Evolutionary conservation across 192 early-diverging fungal species (phyloP), one percentile per base, ranked within the genome.

Genomic region (Spinellus fusiger): DNA sequence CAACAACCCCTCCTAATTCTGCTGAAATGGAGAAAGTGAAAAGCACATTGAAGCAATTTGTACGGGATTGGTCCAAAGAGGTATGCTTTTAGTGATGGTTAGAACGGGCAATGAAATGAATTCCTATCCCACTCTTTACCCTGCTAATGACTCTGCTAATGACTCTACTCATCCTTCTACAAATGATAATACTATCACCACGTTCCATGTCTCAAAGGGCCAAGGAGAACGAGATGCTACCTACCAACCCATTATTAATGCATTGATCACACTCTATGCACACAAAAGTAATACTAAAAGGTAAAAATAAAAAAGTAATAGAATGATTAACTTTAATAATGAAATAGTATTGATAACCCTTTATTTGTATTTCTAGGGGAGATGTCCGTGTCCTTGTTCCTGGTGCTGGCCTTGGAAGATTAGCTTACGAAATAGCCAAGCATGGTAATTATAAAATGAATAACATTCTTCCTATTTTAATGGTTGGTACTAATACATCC

Each of bases 381-480:
- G 25, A 47, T 0, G 67, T 93, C 25, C 71, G 73, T 10, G 86
- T 97, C 3, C 80, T 99, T 31, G 92, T 96, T 23, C 96, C 96
- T 9, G 96, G 96, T 8, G 95, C 97, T 48, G 97, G 97, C 27
- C 71, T 99, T 15, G 97, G 93, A n/a, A 76, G 97, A 32, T 77
- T 99, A 54, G 90, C 89, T 0, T 95, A 81, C 66, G 97, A 99
- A 40, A 90, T 95, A 68, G 90, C 89, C n/a, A 81, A 80, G 29
- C 67, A 66, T 40, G 83, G 83, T 77, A 64, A 4, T 54, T 47
- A 52, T 16, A 28, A 16, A 12, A 28, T 28, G 6, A 46, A 46
- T n/a, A n/a, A n/a, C n/a, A n/a, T n/a, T n/a, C n/a, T n/a, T n/a
- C n/a, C n/a, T n/a, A n/a, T n/a, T n/a, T n/a, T n/a, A n/a, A n/a